These are phyloP conservation scores for Boeremia exigua DNA, from an alignment of 2,329 filamentous ascomycete genomes.

Conservation along the genomic window DNA sequence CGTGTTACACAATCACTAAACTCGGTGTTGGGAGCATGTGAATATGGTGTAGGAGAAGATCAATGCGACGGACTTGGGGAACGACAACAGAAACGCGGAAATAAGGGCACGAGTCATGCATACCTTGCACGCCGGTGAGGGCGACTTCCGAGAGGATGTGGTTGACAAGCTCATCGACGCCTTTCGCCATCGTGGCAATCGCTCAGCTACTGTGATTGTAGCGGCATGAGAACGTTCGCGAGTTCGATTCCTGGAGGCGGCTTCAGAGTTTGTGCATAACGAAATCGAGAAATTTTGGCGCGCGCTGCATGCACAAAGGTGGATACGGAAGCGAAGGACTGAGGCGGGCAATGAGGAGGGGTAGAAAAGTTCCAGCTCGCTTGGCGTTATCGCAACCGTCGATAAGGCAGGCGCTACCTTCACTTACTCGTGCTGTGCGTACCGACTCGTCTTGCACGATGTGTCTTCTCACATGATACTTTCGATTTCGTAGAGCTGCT, in stretches of 20 bases:
- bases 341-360: constrained; percentile 4
- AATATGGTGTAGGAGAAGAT: not conserved
- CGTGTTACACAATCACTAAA: not conserved
- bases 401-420: constrained; percentile 13
- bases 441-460: not conserved
- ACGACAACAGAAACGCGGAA: constrained; percentile 1
- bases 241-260: constrained; percentile 11
- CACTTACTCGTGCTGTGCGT: not conserved
- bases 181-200: constrained; percentile 42
- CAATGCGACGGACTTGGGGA: not conserved
- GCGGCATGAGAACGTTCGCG: constrained; percentile 7
- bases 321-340: constrained; percentile 16
- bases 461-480: not conserved
- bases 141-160: constrained; percentile 65
- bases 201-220: constrained; percentile 10
- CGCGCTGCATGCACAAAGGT: constrained; percentile 12
- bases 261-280: not conserved
- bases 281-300: constrained; percentile 4
- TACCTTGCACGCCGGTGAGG: constrained; percentile 64
- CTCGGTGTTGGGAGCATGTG: not conserved
- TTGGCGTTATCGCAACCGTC: constrained; percentile 10
- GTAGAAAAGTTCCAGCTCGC: constrained; percentile 10
- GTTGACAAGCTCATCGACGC: constrained; percentile 64
- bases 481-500: not conserved
- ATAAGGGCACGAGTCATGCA: constrained; percentile 35